Conservation (phyloP, 2,329 filamentous ascomycete species). For the Tolypocladium tropicale region DNA sequence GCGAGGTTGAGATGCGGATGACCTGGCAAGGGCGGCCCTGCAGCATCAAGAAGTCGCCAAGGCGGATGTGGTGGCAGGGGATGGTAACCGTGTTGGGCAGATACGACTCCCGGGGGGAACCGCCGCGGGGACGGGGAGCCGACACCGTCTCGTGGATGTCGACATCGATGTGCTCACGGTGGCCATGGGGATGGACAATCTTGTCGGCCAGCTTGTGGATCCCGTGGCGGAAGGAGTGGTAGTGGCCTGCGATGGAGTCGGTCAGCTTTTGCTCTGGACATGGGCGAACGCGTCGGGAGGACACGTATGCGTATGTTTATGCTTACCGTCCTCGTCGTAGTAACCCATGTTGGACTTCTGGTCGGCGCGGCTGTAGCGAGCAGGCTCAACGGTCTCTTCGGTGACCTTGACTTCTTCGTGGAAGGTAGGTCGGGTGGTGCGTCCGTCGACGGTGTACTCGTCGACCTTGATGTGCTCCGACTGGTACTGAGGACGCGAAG, state of each 20-base stretch:
- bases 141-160: conserved; percentile 26
- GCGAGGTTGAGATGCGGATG: conserved; percentile 97
- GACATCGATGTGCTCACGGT: conserved; percentile 37
- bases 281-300: background rate
- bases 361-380: conserved; percentile 29
- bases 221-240: conserved; percentile 48
- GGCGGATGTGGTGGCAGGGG: conserved; percentile 98
- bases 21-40: conserved; percentile 99
- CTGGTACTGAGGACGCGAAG: conserved; percentile 21
- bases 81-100: conserved; percentile 86
- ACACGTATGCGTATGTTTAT: conserved; percentile 33
- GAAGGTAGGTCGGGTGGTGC: conserved; percentile 31
- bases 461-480: conserved; percentile 16
- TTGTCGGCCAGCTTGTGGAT: conserved; percentile 48
- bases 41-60: conserved; percentile 96
- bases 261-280: background rate
- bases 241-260: conserved; percentile 32
- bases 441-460: conserved; percentile 28
- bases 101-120: conserved; percentile 20
- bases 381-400: conserved; percentile 56
- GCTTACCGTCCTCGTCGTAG: conserved; percentile 53
- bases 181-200: conserved; percentile 35
- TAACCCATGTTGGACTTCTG: conserved; percentile 52
- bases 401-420: conserved; percentile 48
- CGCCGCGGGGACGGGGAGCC: conserved; percentile 16